phyloP scores from a whole-genome alignment of 192 early-diverging fungal genomes.

The Podila clonocystis region DNA sequence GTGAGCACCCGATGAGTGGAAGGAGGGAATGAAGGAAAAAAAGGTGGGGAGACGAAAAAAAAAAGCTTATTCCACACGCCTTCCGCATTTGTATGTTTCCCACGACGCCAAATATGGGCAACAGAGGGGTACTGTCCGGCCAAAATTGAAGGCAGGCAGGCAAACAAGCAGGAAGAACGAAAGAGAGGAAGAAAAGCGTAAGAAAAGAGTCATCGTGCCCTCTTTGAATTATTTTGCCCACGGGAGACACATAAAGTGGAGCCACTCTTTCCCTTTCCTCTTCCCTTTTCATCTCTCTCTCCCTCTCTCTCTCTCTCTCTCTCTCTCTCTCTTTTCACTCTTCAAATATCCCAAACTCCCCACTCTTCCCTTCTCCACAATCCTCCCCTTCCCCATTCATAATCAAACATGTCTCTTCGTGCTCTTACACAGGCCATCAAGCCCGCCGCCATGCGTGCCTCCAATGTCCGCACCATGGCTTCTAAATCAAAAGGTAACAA shows the following conservation, averaged over 20 bases:
- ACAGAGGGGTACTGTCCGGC: not conserved
- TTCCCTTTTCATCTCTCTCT: not conserved
- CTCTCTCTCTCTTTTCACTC: conserved; percentile 3
- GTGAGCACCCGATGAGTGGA: not conserved
- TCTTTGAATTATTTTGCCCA: not conserved
- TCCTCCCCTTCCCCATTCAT: not conserved
- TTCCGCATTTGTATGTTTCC: conserved; percentile 29
- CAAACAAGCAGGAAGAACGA: too few relatives aligned
- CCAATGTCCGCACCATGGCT: conserved; percentile 46
- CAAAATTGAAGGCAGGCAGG: not conserved
- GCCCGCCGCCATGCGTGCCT: conserved; percentile 32
- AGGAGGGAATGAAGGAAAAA: not conserved
- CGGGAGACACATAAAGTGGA: not conserved
- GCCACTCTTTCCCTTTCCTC: not conserved
- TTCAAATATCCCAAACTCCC: not conserved
- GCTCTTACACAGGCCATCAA: conserved; percentile 48
- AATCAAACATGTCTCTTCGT: conserved; percentile 39
- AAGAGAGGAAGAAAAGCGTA: not conserved
- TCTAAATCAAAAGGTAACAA: conserved; percentile 41
- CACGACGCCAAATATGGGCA: not conserved
- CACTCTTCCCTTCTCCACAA: not conserved
- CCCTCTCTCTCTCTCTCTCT: conserved; percentile 5
- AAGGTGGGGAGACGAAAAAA: conserved; percentile 8
- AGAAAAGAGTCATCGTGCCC: conserved; percentile 17
- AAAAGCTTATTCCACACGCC: conserved; percentile 4